Percentiles rank a stretch among this genome's conserved stretches.
phyloP scores from a whole-genome alignment of 495 filamentous ascomycete species.

The Neurospora pannonica region DNA sequence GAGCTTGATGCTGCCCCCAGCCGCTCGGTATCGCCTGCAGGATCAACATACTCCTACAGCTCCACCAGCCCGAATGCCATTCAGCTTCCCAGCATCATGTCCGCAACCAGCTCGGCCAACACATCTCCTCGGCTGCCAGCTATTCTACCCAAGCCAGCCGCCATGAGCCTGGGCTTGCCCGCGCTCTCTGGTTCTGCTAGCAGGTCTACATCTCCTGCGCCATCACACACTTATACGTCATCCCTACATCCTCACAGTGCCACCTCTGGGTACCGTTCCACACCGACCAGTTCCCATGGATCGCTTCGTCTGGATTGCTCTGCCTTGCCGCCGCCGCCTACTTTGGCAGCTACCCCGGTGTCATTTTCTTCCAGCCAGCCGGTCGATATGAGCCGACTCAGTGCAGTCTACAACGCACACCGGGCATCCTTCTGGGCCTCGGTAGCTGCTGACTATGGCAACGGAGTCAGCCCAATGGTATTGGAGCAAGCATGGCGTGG shows the following conservation, averaged over 20 bases:
- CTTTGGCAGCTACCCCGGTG: slow-evolving; percentile 15
- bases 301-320: slow-evolving; percentile 45
- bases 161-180: slow-evolving; percentile 34
- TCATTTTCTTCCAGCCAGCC: slow-evolving; percentile 21
- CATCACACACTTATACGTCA: slow-evolving; percentile 25
- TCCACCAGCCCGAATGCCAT: slow-evolving; percentile 27
- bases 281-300: slow-evolving; percentile 18
- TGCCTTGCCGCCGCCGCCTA: slow-evolving; percentile 26
- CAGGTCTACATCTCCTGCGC: slow-evolving; percentile 20
- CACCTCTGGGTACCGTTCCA: slow-evolving; percentile 17
- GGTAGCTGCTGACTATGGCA: slow-evolving; percentile 61
- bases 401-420: slow-evolving; percentile 58
- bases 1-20: slow-evolving; percentile 23
- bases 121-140: slow-evolving; percentile 40
- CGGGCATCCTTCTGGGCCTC: slow-evolving; percentile 62
- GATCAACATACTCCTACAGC: slow-evolving; percentile 27
- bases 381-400: slow-evolving; percentile 59
- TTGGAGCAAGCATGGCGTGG: slow-evolving; percentile 63
- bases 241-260: slow-evolving; percentile 23
- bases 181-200: slow-evolving; percentile 8
- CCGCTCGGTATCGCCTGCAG: slow-evolving; percentile 29
- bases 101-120: slow-evolving; percentile 18
- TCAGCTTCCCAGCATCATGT: slow-evolving; percentile 39
- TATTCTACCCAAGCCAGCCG: slow-evolving; percentile 52
- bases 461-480: slow-evolving; percentile 48